A percentile compares a stretch with the other conserved stretches of the same genome.
Evolutionary conservation across 495 filamentous ascomycete species (phyloP).

Genomic region (Aspergillus steynii): DNA sequence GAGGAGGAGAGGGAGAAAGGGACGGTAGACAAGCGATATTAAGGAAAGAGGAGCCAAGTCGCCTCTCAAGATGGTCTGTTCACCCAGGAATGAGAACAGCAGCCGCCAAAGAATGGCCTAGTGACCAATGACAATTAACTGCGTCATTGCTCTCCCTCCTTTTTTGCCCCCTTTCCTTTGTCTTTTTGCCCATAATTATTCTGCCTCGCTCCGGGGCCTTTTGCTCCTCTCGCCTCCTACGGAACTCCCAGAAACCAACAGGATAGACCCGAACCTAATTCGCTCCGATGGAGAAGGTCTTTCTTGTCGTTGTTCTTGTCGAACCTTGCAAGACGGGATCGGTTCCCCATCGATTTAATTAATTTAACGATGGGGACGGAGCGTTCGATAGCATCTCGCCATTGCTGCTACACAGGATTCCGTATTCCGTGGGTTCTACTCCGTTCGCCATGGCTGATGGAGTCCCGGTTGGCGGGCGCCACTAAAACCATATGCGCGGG

Average conservation of each 20-base stretch:
- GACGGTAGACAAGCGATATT: constrained; percentile 7
- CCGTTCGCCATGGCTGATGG: constrained; percentile 3
- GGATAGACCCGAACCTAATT: not conserved
- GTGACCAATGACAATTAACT: constrained; percentile 2
- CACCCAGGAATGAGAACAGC: constrained; percentile 1
- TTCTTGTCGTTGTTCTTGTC: not conserved
- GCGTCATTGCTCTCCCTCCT: not conserved
- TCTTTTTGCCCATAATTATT: not conserved
- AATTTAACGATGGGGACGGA: not conserved
- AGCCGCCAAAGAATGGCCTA: not conserved
- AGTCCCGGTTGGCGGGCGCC: constrained; percentile 10
- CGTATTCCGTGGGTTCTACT: not conserved
- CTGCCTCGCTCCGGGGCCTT: not conserved
- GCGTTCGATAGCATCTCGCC: not conserved
- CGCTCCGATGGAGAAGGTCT: not conserved
- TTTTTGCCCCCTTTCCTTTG: not conserved
- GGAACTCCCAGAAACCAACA: not conserved
- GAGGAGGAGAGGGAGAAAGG: constrained; percentile 1
- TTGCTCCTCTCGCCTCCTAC: not conserved
- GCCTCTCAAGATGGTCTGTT: constrained; percentile 9
- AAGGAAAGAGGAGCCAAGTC: constrained; percentile 2
- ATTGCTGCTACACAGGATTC: not conserved
- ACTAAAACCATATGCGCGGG: constrained; percentile 4
- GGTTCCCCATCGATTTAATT: constrained; percentile 4
- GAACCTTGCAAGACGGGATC: not conserved